These are phyloP conservation scores for Cryphonectria radicalis DNA, from an alignment of 2,329 filamentous ascomycete genomes.

Conservation along the genomic window DNA sequence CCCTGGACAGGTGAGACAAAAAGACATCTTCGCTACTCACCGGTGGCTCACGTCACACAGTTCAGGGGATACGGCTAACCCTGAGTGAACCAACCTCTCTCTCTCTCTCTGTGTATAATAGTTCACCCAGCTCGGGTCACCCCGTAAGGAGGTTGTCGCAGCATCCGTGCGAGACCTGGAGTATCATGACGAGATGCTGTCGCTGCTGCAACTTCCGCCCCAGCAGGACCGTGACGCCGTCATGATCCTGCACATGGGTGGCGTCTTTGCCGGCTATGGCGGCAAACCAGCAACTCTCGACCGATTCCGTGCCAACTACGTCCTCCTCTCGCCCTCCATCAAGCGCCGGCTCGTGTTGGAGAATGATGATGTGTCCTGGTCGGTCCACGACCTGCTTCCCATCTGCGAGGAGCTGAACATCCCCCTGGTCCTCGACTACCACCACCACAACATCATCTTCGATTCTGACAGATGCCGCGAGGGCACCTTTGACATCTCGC, in stretches of 20 bases:
- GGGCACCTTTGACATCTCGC: conserved; percentile 80
- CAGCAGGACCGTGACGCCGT: conserved; percentile 85
- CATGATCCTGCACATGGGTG: conserved; percentile 94
- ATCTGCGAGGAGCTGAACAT: conserved; percentile 94
- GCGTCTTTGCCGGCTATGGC: conserved; percentile 67
- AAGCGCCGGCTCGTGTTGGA: conserved; percentile 86
- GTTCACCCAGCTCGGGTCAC: conserved; percentile 90
- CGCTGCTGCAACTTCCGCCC: conserved; percentile 73
- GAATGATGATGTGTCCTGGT: conserved; percentile 93
- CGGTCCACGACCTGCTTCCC: conserved; percentile 87
- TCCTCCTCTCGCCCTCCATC: conserved; percentile 64
- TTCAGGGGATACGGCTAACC: not conserved
- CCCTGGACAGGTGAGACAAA: conserved; percentile 69
- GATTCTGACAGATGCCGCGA: conserved; percentile 74
- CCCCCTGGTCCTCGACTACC: conserved; percentile 87
- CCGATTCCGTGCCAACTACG: conserved; percentile 78
- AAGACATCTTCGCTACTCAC: not conserved
- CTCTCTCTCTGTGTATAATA: conserved; percentile 37
- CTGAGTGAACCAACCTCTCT: no score
- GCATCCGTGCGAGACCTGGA: conserved; percentile 80
- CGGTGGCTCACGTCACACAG: not conserved
- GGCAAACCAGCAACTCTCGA: conserved; percentile 80
- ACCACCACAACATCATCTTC: conserved; percentile 95
- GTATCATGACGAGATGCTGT: conserved; percentile 86
- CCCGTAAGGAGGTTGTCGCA: conserved; percentile 74